Base-by-base conservation (phyloP, 441 rosid genomes). In the Gossypium laxum region DNA sequence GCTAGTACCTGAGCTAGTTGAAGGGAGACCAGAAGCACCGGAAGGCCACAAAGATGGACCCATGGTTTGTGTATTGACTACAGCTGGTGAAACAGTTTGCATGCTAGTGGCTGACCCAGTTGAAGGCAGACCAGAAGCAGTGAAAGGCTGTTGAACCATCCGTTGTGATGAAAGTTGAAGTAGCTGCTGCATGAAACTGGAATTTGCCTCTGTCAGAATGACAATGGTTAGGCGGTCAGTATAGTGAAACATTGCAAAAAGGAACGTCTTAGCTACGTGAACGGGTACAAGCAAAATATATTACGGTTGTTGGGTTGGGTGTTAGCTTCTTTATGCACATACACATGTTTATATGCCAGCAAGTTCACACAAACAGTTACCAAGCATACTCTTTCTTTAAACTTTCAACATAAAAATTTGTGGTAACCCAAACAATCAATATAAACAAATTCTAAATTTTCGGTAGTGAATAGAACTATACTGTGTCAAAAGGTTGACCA, bases 1-100 rank as follows among this genome's bases (percentile, higher is more conserved):
- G 64, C 77, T 67, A 52, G 74, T 48, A 1, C 51, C 51, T 48
- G 76, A 47, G 19, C 71, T 63, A 67, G 74, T 57, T 63, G 78
- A 56, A 56, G 60, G 32, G 32, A 56, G 30, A 56, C 32, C 57
- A 18, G 57, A 52, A 52, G 57, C 57, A 52, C 24, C 21, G 12
- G 57, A 52, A 17, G 57, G 57, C 57, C 21, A 19, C 12, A 52
- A 18, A 52, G 22, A 5, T 52, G 24, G 24, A 18, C 57, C 10
- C 24, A 18, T 18, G 57, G 57, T 52, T 52, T 17, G 57, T 18
- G 56, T 17, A 50, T 50, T 50, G 55, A 50, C 55, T 50, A 15
- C 55, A 50, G 55, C 55, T 14, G 55, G 55, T 15, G 55, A 50
- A 50, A 50, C 18, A 50, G 55, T 50, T 50, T 50, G 55, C 55